Base-by-base conservation (phyloP, 2,329 filamentous ascomycete species). In the Diaporthe sp. region DNA sequence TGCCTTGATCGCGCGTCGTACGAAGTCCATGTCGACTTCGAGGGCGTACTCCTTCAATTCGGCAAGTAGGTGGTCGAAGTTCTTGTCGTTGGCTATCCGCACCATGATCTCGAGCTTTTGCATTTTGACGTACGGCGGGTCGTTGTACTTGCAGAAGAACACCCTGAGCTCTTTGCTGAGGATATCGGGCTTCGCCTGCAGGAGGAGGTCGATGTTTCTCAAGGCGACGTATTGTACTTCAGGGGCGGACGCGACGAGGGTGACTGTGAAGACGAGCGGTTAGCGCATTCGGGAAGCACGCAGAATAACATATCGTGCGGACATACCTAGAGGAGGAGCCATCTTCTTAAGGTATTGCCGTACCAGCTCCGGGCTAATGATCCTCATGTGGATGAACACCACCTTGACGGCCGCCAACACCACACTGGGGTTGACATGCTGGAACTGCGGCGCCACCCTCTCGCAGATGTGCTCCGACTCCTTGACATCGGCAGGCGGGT, bases 141-240 rank as follows among this genome's bases (percentile, higher is more conserved):
- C 97, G 82, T 98, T 98, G 87, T 99, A 99, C 86, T 99, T 99
- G 92, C 97, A 99, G 87, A 99, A 99, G 87, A 99, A 99, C 12
- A 99, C 97, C 58, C 97, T 92, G 80, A 99, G 92, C 84, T 99
- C 97, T 84, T 98, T 98, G 88, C 95, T 97, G 13, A 99, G 89
- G 73, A 99, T 98, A 78, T 98, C 96, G 15, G 97, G 95, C 83
- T 98, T 96, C 79, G 97, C 97, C 84, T 99, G 97, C 35, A 99
- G 89, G 8, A 99, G 89, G 45, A 99, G 91, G 79, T 99, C 97
- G 80, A 99, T 99, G 83, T 99, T 99, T 77, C 96, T 90, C 67
- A 99, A 86, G 19, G 97, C 97, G 73, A 99, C 97, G 82, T 99
- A 99, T 85, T 99, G 97, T 52, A 99, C 97, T 87, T 99, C 97